Evolutionary conservation across 495 filamentous ascomycete species (phyloP).

Genomic region (Glonium stellatum): DNA sequence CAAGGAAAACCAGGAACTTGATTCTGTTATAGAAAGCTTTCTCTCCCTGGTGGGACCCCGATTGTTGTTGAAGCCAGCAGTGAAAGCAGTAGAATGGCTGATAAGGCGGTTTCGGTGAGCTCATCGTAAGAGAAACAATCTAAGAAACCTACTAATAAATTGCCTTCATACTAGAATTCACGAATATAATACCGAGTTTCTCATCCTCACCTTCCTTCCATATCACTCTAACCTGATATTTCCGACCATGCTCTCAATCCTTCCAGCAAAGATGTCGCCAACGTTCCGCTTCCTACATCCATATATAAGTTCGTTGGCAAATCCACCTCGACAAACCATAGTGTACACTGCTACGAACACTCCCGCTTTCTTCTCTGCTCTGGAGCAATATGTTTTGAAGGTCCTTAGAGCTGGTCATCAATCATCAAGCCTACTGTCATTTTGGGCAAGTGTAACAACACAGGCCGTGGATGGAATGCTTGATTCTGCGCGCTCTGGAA

Average conservation of each 20-base stretch:
- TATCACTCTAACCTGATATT: constrained; percentile 82
- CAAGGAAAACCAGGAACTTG: constrained; percentile 71
- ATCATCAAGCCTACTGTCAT: constrained; percentile 68
- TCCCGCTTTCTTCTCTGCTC: constrained; percentile 55
- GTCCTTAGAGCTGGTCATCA: constrained; percentile 60
- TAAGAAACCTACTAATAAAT: neutral
- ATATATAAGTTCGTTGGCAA: constrained; percentile 65
- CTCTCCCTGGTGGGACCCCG: constrained; percentile 68
- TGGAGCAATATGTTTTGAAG: constrained; percentile 69
- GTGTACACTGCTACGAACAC: constrained; percentile 73
- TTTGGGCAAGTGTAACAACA: constrained; percentile 79
- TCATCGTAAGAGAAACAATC: neutral
- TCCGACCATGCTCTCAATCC: constrained; percentile 69
- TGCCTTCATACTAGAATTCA: constrained; percentile 57
- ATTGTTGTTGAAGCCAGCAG: constrained; percentile 71
- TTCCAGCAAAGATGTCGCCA: constrained; percentile 62
- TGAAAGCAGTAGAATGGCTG: constrained; percentile 92
- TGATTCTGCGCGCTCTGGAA: constrained; percentile 65
- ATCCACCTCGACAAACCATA: constrained; percentile 70
- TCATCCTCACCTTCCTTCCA: constrained; percentile 85
- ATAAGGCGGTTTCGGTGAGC: constrained; percentile 80
- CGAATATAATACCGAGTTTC: constrained; percentile 72
- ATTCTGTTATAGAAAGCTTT: constrained; percentile 71
- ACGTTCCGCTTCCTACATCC: constrained; percentile 80
- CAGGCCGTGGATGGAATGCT: constrained; percentile 76